A percentile compares a stretch with the other conserved stretches of the same genome.
Conservation (phyloP, 441 rosid species). For the Arabidopsis lyrata region DNA sequence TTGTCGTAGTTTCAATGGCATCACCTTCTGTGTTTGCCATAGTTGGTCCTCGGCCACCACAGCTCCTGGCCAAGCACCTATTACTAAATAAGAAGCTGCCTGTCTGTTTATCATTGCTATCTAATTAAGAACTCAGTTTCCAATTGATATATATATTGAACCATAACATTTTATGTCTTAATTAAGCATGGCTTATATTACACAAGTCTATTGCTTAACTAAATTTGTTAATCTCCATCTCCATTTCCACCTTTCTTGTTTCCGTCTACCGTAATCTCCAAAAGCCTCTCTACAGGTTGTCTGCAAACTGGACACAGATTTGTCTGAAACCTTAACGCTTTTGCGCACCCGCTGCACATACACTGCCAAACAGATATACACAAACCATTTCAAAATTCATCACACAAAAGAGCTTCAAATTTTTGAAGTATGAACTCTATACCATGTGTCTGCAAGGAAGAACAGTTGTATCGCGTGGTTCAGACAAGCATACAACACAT, state of each 20-base stretch:
- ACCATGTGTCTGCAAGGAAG: conserved; percentile 98
- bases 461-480: conserved; percentile 74
- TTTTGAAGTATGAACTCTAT: background rate
- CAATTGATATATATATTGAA: background rate
- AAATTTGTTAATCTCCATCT: conserved; percentile 12
- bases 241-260: conserved; percentile 2
- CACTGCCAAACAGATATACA: conserved; percentile 58
- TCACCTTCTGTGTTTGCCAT: conserved; percentile 13
- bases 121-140: conserved; percentile 5
- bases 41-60: conserved; percentile 21
- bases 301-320: conserved; percentile 80
- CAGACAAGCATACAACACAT: conserved; percentile 87
- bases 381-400: conserved; percentile 2
- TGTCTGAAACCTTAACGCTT: conserved; percentile 75
- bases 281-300: conserved; percentile 78
- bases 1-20: background rate
- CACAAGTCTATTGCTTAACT: conserved; percentile 11
- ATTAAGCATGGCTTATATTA: background rate
- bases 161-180: background rate
- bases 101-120: conserved; percentile 24
- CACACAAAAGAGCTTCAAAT: background rate
- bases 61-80: conserved; percentile 26
- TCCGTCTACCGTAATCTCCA: conserved; percentile 64
- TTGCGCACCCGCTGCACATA: conserved; percentile 89
- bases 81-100: conserved; percentile 28